Percentiles rank a stretch among this genome's conserved stretches.
Evolutionary conservation across 768 basidiomycete species (phyloP).

Genomic region (Kondoa malvinella): DNA sequence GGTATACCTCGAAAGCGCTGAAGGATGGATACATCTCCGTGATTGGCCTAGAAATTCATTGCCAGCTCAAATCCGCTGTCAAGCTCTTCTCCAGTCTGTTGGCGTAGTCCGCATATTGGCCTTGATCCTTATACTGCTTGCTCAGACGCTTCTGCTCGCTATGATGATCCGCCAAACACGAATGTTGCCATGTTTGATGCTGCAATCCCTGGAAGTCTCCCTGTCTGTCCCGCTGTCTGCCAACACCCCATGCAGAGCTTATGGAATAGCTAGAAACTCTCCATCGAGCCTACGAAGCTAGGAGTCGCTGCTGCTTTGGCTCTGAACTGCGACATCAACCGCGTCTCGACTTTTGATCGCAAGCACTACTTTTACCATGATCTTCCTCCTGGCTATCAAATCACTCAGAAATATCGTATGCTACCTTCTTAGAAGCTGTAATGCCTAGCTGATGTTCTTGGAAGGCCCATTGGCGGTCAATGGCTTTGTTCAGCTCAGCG

Average conservation of each 20-base stretch:
- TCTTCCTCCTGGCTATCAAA: slow-evolving; percentile 85
- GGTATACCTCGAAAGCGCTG: neutral
- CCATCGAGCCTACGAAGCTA: slow-evolving; percentile 61
- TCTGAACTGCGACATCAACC: slow-evolving; percentile 35
- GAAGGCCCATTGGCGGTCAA: slow-evolving; percentile 61
- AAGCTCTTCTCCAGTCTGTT: slow-evolving; percentile 67
- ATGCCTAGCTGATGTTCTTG: neutral
- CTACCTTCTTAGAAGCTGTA: neutral
- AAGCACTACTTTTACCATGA: slow-evolving; percentile 98
- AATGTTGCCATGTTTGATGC: slow-evolving; percentile 65
- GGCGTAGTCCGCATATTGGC: slow-evolving; percentile 23
- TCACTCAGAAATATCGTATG: slow-evolving; percentile 83
- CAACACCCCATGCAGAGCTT: slow-evolving; percentile 25
- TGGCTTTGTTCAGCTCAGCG: slow-evolving; percentile 41
- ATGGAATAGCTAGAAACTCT: slow-evolving; percentile 38
- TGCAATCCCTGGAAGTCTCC: slow-evolving; percentile 80
- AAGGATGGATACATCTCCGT: slow-evolving; percentile 59
- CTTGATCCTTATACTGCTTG: neutral
- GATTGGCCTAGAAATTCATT: slow-evolving; percentile 88
- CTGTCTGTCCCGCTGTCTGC: slow-evolving; percentile 52
- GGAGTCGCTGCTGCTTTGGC: too few species aligned
- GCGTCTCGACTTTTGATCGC: slow-evolving; percentile 55
- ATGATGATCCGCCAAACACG: slow-evolving; percentile 49
- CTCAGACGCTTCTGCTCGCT: slow-evolving; percentile 37
- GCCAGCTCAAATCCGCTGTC: slow-evolving; percentile 67